A percentile compares a stretch with the other conserved stretches of the same genome.
These are phyloP conservation scores for Malassezia brasiliensis DNA, from an alignment of 1,284 basidiomycete genomes.

Conservation along the genomic window DNA sequence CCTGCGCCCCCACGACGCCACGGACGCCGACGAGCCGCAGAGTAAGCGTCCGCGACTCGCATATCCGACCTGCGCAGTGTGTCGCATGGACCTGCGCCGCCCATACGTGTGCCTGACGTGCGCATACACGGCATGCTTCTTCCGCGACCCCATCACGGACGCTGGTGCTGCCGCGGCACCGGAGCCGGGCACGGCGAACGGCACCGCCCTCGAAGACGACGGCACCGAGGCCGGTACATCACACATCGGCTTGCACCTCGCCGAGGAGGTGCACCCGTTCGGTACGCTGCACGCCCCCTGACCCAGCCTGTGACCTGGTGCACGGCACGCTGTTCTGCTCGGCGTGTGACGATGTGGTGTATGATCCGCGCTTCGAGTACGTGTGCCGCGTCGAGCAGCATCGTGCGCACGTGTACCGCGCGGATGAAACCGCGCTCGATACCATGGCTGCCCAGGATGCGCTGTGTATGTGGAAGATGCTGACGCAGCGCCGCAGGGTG, in stretches of 20 bases:
- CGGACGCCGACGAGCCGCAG: slow-evolving; percentile 18
- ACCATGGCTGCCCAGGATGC: not conserved
- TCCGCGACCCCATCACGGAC: slow-evolving; percentile 14
- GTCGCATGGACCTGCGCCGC: slow-evolving; percentile 29
- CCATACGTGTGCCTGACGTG: slow-evolving; percentile 44
- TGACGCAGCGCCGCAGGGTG: not conserved
- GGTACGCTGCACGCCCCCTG: slow-evolving; percentile 6
- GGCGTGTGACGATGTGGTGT: slow-evolving; percentile 37
- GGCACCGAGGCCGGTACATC: slow-evolving; percentile 24
- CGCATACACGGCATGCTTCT: slow-evolving; percentile 36
- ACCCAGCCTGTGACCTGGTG: slow-evolving; percentile 33
- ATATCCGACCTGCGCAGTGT: slow-evolving; percentile 35
- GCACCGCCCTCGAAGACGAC: slow-evolving; percentile 15
- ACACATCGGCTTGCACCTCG: slow-evolving; percentile 17
- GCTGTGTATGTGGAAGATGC: not conserved
- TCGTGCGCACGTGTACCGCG: slow-evolving; percentile 13
- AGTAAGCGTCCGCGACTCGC: slow-evolving; percentile 22
- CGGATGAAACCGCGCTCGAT: slow-evolving; percentile 19
- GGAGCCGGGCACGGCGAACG: not conserved
- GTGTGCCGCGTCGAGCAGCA: slow-evolving; percentile 20
- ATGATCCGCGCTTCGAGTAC: slow-evolving; percentile 34
- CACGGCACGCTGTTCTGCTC: slow-evolving; percentile 40
- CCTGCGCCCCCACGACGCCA: slow-evolving; percentile 21
- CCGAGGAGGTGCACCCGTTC: slow-evolving; percentile 12
- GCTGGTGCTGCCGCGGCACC: not conserved